Percentiles rank a stretch among this genome's conserved stretches.
These are phyloP conservation scores for Yueomyces sinensis DNA, from an alignment of 805 yeast species.

Conservation along the genomic window DNA sequence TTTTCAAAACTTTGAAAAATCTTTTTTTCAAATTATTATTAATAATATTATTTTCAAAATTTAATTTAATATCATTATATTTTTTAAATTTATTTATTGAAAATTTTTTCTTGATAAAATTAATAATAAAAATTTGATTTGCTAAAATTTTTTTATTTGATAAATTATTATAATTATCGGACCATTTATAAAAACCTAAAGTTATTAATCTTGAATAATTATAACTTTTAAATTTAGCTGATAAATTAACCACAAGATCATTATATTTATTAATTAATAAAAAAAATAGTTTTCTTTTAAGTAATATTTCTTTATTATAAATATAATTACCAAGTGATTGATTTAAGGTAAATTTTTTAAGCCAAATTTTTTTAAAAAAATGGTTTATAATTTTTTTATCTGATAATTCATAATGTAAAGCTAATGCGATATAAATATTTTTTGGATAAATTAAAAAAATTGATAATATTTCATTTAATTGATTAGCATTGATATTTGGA, in stretches of 20 bases:
- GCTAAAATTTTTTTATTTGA: background rate
- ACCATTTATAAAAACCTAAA: background rate
- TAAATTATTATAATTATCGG: background rate
- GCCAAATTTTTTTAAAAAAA: constrained; percentile 10
- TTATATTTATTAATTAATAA: too few species aligned
- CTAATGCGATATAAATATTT: constrained; percentile 13
- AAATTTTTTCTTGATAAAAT: background rate
- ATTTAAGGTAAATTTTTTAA: background rate
- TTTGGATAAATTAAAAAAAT: constrained; percentile 15
- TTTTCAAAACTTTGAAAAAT: too few species aligned
- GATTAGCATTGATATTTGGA: constrained; percentile 7
- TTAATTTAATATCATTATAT: too few species aligned
- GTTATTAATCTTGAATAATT: background rate
- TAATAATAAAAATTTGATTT: too few species aligned
- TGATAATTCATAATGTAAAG: constrained; percentile 8
- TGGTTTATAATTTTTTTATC: constrained; percentile 2
- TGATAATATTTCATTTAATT: constrained; percentile 8
- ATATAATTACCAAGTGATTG: too few species aligned
- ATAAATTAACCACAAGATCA: too few species aligned
- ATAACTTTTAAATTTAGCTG: too few species aligned
- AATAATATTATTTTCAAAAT: too few species aligned
- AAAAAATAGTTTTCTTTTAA: too few species aligned
- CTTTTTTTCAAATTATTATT: too few species aligned
- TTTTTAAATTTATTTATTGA: too few species aligned
- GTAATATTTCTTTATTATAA: too few species aligned